Evolutionary conservation across 768 basidiomycete genomes (phyloP).

Genomic region (Stropharia rugosoannulata): DNA sequence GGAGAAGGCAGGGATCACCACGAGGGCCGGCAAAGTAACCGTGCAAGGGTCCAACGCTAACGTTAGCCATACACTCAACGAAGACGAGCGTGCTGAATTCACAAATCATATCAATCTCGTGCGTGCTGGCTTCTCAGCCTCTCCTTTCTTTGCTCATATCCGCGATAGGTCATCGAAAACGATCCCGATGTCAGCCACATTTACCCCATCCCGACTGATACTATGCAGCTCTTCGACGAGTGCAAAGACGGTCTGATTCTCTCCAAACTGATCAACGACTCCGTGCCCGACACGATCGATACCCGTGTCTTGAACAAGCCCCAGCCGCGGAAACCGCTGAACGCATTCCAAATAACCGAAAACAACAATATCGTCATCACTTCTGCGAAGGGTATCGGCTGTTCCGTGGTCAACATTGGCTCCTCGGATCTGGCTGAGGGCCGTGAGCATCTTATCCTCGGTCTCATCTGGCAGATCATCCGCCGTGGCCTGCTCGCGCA

Average conservation of each 20-base stretch:
- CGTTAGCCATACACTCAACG: slow-evolving; percentile 96
- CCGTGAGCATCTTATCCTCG: slow-evolving; percentile 93
- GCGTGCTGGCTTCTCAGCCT: slow-evolving; percentile 25
- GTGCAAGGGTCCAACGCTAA: slow-evolving; percentile 95
- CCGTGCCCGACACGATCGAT: slow-evolving; percentile 99
- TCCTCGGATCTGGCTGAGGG: slow-evolving; percentile 91
- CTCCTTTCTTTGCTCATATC: slow-evolving; percentile 5
- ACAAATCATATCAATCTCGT: slow-evolving; percentile 98
- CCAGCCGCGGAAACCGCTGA: slow-evolving; percentile 74
- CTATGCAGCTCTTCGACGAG: slow-evolving; percentile 99
- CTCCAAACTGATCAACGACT: slow-evolving; percentile 98
- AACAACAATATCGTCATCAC: slow-evolving; percentile 99
- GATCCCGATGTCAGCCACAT: slow-evolving; percentile 82
- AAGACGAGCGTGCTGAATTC: slow-evolving; percentile 93
- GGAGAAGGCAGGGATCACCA: slow-evolving; percentile 44
- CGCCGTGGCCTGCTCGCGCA: slow-evolving; percentile 89
- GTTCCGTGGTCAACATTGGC: slow-evolving; percentile 98
- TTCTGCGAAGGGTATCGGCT: slow-evolving; percentile 96
- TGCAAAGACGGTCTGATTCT: slow-evolving; percentile 94
- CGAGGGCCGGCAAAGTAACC: slow-evolving; percentile 86
- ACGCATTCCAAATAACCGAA: slow-evolving; percentile 99
- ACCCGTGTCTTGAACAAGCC: slow-evolving; percentile 96
- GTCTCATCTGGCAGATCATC: slow-evolving; percentile 99
- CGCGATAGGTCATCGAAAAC: slow-evolving; percentile 78
- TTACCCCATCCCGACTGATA: slow-evolving; percentile 91